Conservation (phyloP, 2,329 filamentous ascomycete genomes). For the Ceratocystis destructans region DNA sequence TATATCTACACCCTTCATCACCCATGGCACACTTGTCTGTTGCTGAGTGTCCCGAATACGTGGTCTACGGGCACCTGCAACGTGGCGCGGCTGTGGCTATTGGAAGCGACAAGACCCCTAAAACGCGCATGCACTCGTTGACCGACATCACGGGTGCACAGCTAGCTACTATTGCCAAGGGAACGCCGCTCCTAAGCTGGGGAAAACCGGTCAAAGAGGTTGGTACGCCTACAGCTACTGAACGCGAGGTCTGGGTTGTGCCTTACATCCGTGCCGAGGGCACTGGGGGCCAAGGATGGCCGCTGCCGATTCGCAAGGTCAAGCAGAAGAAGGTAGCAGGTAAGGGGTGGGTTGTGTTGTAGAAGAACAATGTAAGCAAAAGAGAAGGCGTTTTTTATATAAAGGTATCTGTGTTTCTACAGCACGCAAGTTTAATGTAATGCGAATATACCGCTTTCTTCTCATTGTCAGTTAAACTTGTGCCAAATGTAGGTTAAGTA, state of each 20-base stretch:
- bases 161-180: slow-evolving; percentile 64
- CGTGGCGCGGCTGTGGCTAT: slow-evolving; percentile 37
- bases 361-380: not conserved
- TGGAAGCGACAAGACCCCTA: slow-evolving; percentile 42
- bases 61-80: slow-evolving; percentile 80
- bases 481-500: not conserved
- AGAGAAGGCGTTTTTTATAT: not conserved
- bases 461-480: not conserved
- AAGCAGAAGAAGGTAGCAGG: slow-evolving; percentile 60
- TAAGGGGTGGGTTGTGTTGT: slow-evolving; percentile 61
- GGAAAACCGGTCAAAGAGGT: slow-evolving; percentile 87
- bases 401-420: slow-evolving; percentile 3
- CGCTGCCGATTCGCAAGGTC: slow-evolving; percentile 71
- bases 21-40: slow-evolving; percentile 56
- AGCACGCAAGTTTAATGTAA: not conserved
- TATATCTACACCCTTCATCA: slow-evolving; percentile 80
- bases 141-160: slow-evolving; percentile 65
- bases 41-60: slow-evolving; percentile 69
- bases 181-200: slow-evolving; percentile 69
- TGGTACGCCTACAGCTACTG: slow-evolving; percentile 30
- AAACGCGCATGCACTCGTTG: slow-evolving; percentile 77
- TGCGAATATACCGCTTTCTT: not conserved
- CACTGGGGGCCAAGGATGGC: slow-evolving; percentile 60
- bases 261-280: slow-evolving; percentile 60
- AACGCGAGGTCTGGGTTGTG: slow-evolving; percentile 70